Conservation (phyloP, 768 basidiomycete genomes). For the Rhizopogon sp. region DNA sequence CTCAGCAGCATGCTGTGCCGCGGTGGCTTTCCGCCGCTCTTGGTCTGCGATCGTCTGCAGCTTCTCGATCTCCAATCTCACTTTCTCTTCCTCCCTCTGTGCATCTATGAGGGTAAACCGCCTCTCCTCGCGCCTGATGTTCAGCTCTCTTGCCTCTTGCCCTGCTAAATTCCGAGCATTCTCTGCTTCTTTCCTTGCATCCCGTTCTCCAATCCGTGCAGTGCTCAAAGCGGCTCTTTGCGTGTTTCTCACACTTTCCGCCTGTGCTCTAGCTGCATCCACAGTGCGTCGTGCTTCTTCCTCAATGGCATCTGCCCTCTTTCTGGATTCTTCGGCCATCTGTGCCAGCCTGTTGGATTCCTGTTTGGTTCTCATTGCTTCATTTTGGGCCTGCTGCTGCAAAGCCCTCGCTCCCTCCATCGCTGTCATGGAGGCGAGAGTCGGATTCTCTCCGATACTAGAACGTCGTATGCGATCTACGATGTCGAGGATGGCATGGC, state of each 20-base stretch:
- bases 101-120: no score
- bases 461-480: neutral
- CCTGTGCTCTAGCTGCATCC: no score
- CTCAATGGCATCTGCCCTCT: neutral
- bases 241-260: no score
- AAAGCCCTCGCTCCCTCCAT: neutral
- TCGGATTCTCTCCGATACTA: neutral
- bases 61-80: no score
- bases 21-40: no score
- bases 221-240: no score
- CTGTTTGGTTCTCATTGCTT: neutral
- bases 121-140: neutral
- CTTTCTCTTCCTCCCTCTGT: no score
- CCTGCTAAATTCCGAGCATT: no score
- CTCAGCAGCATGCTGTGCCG: conserved; percentile 4
- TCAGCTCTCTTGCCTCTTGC: neutral
- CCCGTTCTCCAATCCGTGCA: no score
- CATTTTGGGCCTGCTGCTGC: neutral
- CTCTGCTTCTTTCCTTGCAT: no score
- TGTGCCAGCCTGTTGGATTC: neutral
- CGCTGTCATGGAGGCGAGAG: neutral
- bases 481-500: neutral
- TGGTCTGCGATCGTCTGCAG: no score
- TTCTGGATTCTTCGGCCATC: neutral
- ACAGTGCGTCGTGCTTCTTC: no score